Evolutionary conservation across 257 asterid species (phyloP), one percentile per base, ranked within the genome.

Genomic region (Ilex aquifolium): DNA sequence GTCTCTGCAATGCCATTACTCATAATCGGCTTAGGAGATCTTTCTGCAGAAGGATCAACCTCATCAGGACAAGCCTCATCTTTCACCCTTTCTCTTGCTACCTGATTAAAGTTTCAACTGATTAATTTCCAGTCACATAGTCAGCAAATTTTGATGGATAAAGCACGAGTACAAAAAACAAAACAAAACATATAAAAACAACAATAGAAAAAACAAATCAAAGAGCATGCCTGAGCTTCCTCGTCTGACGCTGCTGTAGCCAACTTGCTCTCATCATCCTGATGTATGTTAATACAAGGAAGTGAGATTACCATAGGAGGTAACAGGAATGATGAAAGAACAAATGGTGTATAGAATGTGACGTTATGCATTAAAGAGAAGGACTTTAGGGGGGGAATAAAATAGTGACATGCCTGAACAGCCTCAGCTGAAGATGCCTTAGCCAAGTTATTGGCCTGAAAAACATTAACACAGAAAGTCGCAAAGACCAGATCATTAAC

Each of bases 1-100:
- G 69, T 62, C 77, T 72, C 85, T 65, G 65, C 70, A 64, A 68
- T 67, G 59, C 84, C 87, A 76, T 82, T 86, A 59, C 78, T 73
- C 71, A 69, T 75, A 60, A 55, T 77, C 44, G 73, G 69, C 63
- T 79, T 79, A 29, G 85, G 80, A 60, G 91, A 79, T 56, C 65
- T 62, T 66, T 67, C 57, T 42, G 57, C 79, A 58, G 72, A 42
- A 44, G 71, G 69, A 52, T 76, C 75, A 58, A 60, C 69, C 66
- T 78, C 86, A 62, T 68, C 74, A 9, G 48, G 66, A 67, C 61
- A 70, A 44, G 75, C 75, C 65, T 75, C 86, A 63, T 71, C 80
- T 10, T 44, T 62, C 64, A 69, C 72, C 59, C 0, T 15, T 11
- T 81, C 80, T 74, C 80, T 77, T 61, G 68, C 79, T 62, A 63